Conservation (phyloP, 2,329 filamentous ascomycete genomes). For the Ploettnerulaceae sp. region DNA sequence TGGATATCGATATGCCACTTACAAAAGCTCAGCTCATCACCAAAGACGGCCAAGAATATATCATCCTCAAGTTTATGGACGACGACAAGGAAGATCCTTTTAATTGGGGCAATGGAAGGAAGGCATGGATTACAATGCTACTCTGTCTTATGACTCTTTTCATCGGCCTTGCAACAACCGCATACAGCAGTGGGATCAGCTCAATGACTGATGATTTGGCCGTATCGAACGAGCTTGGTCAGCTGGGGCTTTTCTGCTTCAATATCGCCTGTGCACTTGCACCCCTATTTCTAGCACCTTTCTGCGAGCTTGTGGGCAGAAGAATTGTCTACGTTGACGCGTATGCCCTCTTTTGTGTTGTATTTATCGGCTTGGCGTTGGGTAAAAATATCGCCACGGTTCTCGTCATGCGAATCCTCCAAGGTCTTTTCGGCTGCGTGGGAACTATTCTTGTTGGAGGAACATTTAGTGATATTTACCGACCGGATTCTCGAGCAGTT, state of each 20-base stretch:
- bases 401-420: constrained; percentile 62
- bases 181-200: constrained; percentile 46
- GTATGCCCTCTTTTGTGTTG: constrained; percentile 35
- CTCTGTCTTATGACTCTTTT: constrained; percentile 50
- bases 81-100: constrained; percentile 47
- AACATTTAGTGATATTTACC: constrained; percentile 80
- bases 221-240: constrained; percentile 39
- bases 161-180: constrained; percentile 49
- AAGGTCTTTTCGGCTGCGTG: constrained; percentile 65
- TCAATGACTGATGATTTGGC: constrained; percentile 43
- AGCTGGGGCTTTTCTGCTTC: constrained; percentile 60
- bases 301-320: constrained; percentile 81
- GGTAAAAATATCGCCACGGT: constrained; percentile 66
- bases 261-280: constrained; percentile 77
- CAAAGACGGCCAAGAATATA: constrained; percentile 41
- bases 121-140: constrained; percentile 42
- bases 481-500: constrained; percentile 69
- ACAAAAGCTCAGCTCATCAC: constrained; percentile 41
- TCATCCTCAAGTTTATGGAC: constrained; percentile 43
- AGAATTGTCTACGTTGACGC: constrained; percentile 73
- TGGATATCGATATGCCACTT: constrained; percentile 46
- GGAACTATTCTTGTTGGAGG: constrained; percentile 77
- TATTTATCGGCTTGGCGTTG: constrained; percentile 61
- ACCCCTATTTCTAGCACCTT: constrained; percentile 80
- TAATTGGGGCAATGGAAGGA: constrained; percentile 44